Evolutionary conservation across 192 early-diverging fungal genomes (phyloP).

Genomic region (Gryganskiella cystojenkinii): DNA sequence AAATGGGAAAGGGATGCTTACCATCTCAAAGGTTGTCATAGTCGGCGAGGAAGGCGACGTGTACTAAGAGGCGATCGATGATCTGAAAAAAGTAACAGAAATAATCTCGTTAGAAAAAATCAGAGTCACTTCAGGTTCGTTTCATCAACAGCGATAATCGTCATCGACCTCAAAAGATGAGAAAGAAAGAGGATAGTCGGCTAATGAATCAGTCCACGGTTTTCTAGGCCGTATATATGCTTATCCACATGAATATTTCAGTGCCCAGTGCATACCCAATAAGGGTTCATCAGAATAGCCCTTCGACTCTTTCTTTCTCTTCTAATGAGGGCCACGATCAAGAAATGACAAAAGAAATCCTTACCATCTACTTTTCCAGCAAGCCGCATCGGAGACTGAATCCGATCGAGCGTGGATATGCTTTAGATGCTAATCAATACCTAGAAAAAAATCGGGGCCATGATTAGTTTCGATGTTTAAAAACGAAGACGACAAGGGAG

Average conservation of each 20-base stretch:
- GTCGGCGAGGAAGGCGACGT: not conserved
- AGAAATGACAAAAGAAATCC: not conserved
- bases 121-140: too few species aligned
- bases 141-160: too few species aligned
- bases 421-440: slow-evolving; percentile 8
- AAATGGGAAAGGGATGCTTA: not conserved
- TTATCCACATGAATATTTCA: slow-evolving; percentile 61
- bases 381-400: not conserved
- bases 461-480: slow-evolving; percentile 5
- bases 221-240: slow-evolving; percentile 62
- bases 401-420: too few species aligned
- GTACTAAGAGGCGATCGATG: not conserved
- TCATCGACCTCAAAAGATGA: too few species aligned
- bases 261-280: slow-evolving; percentile 74
- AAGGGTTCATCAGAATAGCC: slow-evolving; percentile 33
- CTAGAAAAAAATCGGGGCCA: slow-evolving; percentile 10
- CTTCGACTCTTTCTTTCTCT: not conserved
- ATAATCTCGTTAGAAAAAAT: not conserved
- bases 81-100: not conserved
- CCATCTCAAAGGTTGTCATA: not conserved
- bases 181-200: too few species aligned
- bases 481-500: slow-evolving; percentile 6
- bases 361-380: slow-evolving; percentile 19
- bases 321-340: not conserved
- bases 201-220: slow-evolving; percentile 57